Base-by-base conservation (phyloP, 768 basidiomycete species). In the Lactarius tabidus region DNA sequence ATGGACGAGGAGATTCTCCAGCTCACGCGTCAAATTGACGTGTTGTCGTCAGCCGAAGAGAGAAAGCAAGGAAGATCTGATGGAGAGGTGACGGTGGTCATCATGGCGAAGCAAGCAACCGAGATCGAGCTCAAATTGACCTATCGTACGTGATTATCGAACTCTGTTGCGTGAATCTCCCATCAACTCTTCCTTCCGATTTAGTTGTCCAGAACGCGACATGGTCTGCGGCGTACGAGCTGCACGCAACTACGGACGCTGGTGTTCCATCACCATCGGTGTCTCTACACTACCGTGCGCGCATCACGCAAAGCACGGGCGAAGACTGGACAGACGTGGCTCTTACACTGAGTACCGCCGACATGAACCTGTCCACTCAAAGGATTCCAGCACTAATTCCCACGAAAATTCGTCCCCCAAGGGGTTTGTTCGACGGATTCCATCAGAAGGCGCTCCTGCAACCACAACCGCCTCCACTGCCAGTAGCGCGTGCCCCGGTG, bases 211-310 rank as follows among this genome's bases (percentile, higher is more conserved):
- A 72, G 54, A 74, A 80, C 36, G 82, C 81, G 1, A 72, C 72
- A 28, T 87, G 85, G 85, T 71, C 72, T 20, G 82, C 85, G 2
- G 79, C 78, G 3, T 87, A 87, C 68, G 86, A 87, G 67, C 78
- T 88, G 0, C 81, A 85, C 63, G 84, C 85, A 2, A 77, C 76
- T 0, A 69, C 26, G 72, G 79, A 60, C 71, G 76, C 64, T 15
- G 81, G 80, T 0, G 78, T 80, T 63, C 79, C 81, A 3, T 79
- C 79, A 0, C 70, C 79, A 6, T 70, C 76, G 0, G 78, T 85
- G 29, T 67, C 78, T 3, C 76, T 88, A 12, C 80, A 84, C 65
- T 87, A 86, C 69, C 81, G 82, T 29, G 84, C 85, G 0, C 75
- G 78, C 33, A 76, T 87, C 57, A 74, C 71, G 0, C 85, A 88